Conservation (phyloP, 306 rosid species). For the Corylus americana region DNA sequence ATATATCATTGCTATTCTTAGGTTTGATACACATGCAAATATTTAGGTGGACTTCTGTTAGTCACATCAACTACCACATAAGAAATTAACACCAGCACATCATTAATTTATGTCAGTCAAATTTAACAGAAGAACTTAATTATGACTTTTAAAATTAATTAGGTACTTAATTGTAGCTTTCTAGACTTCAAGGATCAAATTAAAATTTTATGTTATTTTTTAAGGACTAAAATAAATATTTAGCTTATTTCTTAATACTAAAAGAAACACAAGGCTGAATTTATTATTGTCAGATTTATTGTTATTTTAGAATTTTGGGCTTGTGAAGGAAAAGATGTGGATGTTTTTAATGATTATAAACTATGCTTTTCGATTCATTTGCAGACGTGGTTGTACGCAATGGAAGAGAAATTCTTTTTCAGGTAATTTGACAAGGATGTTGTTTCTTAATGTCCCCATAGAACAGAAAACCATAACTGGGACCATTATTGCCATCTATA, state of each 20-base stretch:
- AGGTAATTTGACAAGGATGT: conserved; percentile 49
- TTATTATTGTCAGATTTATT: not conserved
- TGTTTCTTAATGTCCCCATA: not conserved
- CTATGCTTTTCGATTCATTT: conserved; percentile 22
- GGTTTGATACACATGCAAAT: no score
- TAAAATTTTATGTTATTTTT: not conserved
- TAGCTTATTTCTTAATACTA: not conserved
- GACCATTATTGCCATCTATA: not conserved
- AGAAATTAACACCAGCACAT: not conserved
- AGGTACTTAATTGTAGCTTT: not conserved
- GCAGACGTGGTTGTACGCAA: conserved; percentile 52
- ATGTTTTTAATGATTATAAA: conserved; percentile 14
- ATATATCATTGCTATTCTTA: no score
- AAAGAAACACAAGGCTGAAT: not conserved
- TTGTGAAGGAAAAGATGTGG: not conserved
- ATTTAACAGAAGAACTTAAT: not conserved
- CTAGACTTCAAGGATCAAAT: not conserved
- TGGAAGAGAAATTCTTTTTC: conserved; percentile 84
- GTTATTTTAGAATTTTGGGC: conserved; percentile 8
- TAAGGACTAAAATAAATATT: not conserved
- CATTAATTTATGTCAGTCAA: not conserved
- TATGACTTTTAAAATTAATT: not conserved
- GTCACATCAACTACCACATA: not conserved
- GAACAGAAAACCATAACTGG: not conserved
- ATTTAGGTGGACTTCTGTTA: no score